phyloP scores from a whole-genome alignment of 495 filamentous ascomycete genomes.

The Apodospora peruviana region DNA sequence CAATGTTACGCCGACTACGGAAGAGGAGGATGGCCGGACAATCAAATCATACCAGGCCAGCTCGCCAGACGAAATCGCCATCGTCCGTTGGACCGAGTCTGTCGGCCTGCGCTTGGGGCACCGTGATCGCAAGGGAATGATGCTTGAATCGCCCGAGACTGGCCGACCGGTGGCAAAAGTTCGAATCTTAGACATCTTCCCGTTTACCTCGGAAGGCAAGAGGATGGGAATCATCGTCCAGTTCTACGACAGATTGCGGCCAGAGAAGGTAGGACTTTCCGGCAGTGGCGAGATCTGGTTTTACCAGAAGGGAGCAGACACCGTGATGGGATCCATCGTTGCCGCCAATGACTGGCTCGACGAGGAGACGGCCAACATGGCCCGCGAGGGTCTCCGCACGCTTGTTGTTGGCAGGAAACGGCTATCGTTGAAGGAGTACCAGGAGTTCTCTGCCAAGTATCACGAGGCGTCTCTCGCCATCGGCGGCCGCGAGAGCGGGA shows the following conservation, averaged over 20 bases:
- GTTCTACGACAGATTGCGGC: conserved; percentile 55
- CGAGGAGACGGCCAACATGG: conserved; percentile 98
- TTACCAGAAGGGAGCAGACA: conserved; percentile 97
- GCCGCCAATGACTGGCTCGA: conserved; percentile 96
- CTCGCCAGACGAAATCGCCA: conserved; percentile 97
- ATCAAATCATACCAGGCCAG: conserved; percentile 90
- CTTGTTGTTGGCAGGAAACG: conserved; percentile 87
- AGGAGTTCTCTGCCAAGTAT: conserved; percentile 69
- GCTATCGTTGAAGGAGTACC: conserved; percentile 68
- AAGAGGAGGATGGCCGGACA: conserved; percentile 72
- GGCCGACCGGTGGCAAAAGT: conserved; percentile 77
- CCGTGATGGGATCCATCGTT: conserved; percentile 92
- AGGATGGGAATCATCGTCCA: conserved; percentile 96
- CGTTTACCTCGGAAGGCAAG: conserved; percentile 96
- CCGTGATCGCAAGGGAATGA: conserved; percentile 80
- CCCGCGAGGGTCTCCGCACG: conserved; percentile 89
- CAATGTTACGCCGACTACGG: conserved; percentile 85
- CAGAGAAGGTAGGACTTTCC: conserved; percentile 27
- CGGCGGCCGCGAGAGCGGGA: conserved; percentile 68
- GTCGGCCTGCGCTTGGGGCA: conserved; percentile 81
- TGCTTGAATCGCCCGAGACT: conserved; percentile 71
- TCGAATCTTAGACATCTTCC: conserved; percentile 88
- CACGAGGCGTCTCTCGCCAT: conserved; percentile 76
- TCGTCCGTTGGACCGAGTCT: conserved; percentile 90
- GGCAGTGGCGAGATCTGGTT: conserved; percentile 84